phyloP scores from a whole-genome alignment of 2,329 filamentous ascomycete genomes.

The Mycosphaerella arachidis region DNA sequence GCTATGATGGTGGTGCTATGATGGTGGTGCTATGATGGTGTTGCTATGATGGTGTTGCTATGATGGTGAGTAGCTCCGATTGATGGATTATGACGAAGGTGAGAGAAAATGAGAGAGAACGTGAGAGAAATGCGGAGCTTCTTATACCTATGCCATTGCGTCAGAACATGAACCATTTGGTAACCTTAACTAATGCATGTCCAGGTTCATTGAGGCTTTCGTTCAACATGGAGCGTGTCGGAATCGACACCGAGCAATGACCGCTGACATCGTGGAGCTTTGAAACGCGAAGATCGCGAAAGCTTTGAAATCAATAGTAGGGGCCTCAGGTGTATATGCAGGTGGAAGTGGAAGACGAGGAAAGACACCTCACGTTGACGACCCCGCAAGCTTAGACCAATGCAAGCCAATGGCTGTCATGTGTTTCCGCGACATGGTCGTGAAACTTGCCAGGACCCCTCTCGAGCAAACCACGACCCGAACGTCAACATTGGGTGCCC shows the following conservation, averaged over 20 bases:
- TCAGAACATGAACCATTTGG: background rate
- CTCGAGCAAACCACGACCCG: too few species aligned
- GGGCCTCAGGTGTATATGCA: background rate
- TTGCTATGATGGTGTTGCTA: slow-evolving; percentile 11
- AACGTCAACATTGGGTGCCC: too few species aligned
- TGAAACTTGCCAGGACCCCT: background rate
- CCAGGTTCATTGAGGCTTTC: background rate
- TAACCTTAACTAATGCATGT: background rate
- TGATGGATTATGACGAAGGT: background rate
- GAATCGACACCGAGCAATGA: background rate
- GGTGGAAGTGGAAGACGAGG: background rate
- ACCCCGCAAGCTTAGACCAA: background rate
- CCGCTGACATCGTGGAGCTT: background rate
- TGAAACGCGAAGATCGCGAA: background rate
- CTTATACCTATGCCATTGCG: background rate
- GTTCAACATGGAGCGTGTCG: background rate
- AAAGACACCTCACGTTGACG: background rate
- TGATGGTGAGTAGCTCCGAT: background rate
- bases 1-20: slow-evolving; percentile 6
- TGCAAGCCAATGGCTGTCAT: background rate
- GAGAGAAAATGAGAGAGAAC: background rate
- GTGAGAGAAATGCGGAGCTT: background rate
- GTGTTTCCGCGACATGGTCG: background rate
- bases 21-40: background rate
- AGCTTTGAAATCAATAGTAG: background rate